Evolutionary conservation across 805 yeast species (phyloP).

Genomic region (Wickerhamomyces ciferrii): DNA sequence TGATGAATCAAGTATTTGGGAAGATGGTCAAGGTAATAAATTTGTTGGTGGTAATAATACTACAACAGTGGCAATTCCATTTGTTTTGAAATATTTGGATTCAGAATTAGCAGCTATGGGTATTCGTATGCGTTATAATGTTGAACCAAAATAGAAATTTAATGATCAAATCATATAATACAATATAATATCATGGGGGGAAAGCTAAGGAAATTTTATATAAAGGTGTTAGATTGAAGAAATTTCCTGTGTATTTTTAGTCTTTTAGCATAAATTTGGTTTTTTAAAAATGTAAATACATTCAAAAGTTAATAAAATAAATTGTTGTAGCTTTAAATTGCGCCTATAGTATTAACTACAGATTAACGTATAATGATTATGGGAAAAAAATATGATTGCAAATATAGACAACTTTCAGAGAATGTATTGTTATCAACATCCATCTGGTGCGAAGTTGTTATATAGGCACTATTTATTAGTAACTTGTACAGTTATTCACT

Average conservation of each 20-base stretch:
- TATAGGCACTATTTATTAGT: no score
- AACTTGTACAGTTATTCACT: no score
- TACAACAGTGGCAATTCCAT: slow-evolving; percentile 95
- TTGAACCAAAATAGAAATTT: slow-evolving; percentile 43
- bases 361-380: no score
- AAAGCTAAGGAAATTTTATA: not conserved
- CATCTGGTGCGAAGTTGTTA: no score
- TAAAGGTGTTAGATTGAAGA: not conserved
- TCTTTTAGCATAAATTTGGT: not conserved
- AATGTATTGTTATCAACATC: no score
- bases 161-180: not conserved
- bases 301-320: not conserved
- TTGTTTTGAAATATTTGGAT: slow-evolving; percentile 90
- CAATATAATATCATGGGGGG: not conserved
- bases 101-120: slow-evolving; percentile 98
- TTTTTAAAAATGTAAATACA: not conserved
- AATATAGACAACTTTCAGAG: no score
- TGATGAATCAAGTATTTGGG: slow-evolving; percentile 83
- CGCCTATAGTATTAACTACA: no score
- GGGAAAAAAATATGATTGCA: no score
- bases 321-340: not conserved
- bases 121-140: slow-evolving; percentile 85
- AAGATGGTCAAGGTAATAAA: slow-evolving; percentile 91
- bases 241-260: not conserved
- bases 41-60: slow-evolving; percentile 91